Conservation (phyloP, 176 grass and related monocot species). For the Elaeis guineensis region DNA sequence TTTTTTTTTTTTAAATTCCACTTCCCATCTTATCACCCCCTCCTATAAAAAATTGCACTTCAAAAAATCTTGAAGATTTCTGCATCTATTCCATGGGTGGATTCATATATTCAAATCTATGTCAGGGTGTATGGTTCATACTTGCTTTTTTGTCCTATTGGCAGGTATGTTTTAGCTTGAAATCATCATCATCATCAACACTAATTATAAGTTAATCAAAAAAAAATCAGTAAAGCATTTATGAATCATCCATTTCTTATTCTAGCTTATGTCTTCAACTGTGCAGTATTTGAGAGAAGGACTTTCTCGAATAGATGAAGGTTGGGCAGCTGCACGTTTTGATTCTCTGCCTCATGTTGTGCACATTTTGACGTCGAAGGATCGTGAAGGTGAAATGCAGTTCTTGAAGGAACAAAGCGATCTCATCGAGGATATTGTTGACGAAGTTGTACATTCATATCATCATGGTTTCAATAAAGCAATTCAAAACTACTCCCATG, state of each 20-base stretch:
- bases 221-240: background rate
- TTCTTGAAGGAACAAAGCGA: slow-evolving; percentile 94
- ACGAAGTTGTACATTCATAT: slow-evolving; percentile 93
- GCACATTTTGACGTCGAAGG: slow-evolving; percentile 83
- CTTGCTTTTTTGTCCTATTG: too few relatives aligned
- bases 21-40: too few relatives aligned
- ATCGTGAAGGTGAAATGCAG: slow-evolving; percentile 89
- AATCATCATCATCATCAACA: too few relatives aligned
- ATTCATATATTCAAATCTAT: too few relatives aligned
- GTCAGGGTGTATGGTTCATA: too few relatives aligned
- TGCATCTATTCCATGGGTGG: too few relatives aligned
- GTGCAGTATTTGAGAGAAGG: slow-evolving; percentile 81
- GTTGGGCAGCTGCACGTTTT: slow-evolving; percentile 80
- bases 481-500: slow-evolving; percentile 95
- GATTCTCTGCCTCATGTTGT: slow-evolving; percentile 95
- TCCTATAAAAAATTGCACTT: too few relatives aligned
- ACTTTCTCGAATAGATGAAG: slow-evolving; percentile 73
- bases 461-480: slow-evolving; percentile 98
- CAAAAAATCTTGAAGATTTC: too few relatives aligned
- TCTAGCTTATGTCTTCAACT: background rate
- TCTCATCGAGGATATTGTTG: slow-evolving; percentile 82
- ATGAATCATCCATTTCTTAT: background rate
- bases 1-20: too few relatives aligned
- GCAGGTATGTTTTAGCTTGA: too few relatives aligned
- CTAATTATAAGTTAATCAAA: background rate